These are phyloP conservation scores for Passalora sequoiae DNA, from an alignment of 2,329 filamentous ascomycete genomes.

Conservation along the genomic window DNA sequence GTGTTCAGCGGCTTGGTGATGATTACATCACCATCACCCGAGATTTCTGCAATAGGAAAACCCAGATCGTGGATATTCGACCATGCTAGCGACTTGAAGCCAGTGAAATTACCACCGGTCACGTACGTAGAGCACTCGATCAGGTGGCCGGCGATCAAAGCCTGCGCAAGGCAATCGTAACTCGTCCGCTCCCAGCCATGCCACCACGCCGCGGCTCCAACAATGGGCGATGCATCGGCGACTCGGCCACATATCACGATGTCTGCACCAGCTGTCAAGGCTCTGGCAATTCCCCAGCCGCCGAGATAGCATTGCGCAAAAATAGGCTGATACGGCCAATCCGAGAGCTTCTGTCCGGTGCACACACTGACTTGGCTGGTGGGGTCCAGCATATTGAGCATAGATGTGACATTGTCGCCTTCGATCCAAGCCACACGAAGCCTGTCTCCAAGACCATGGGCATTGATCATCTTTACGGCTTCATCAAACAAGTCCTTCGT, in stretches of 20 bases:
- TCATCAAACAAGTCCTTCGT: conserved; percentile 49
- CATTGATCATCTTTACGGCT: conserved; percentile 29
- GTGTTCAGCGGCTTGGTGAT: conserved; percentile 35
- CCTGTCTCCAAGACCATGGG: conserved; percentile 9
- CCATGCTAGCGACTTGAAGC: conserved; percentile 36
- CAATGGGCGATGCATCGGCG: conserved; percentile 39
- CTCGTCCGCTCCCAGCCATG: conserved; percentile 37
- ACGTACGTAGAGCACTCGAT: conserved; percentile 41
- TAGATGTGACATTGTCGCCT: conserved; percentile 34
- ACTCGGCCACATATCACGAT: conserved; percentile 42
- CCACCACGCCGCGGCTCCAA: conserved; percentile 41
- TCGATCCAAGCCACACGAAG: conserved; percentile 45
- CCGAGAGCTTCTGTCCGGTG: conserved; percentile 37
- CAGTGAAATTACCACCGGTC: conserved; percentile 39
- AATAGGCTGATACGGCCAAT: conserved; percentile 38
- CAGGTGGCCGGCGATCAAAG: too few species aligned
- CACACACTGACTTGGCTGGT: conserved; percentile 10
- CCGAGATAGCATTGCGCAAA: conserved; percentile 40
- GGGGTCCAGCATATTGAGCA: conserved; percentile 16
- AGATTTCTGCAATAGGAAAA: conserved; percentile 30
- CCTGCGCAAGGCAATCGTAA: conserved; percentile 36
- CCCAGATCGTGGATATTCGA: conserved; percentile 32
- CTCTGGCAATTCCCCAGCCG: conserved; percentile 39
- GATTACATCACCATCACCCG: conserved; percentile 32
- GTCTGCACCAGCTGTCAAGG: conserved; percentile 37